These are phyloP conservation scores for Phytopythium kandeliae DNA, from an alignment of 352 stramenopile species.

Conservation along the genomic window DNA sequence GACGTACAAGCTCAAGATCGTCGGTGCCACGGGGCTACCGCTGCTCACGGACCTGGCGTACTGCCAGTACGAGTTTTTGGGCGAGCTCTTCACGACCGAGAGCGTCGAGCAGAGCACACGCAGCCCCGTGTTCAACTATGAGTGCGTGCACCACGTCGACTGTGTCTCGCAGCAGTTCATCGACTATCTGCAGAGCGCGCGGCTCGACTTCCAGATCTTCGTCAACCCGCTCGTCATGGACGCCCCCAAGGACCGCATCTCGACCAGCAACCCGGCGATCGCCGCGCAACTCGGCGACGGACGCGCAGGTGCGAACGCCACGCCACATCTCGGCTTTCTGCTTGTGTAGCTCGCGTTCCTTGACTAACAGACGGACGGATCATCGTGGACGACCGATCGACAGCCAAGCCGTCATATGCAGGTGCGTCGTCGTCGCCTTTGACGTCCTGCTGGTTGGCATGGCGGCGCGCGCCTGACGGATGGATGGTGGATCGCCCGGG, in stretches of 20 bases:
- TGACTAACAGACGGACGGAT: no score
- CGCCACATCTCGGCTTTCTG: conserved; percentile 3
- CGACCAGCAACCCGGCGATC: conserved; percentile 66
- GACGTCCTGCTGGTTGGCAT: no score
- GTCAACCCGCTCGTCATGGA: conserved; percentile 88
- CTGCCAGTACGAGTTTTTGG: conserved; percentile 92
- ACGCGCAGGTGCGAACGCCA: conserved; percentile 21
- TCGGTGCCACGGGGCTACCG: conserved; percentile 74
- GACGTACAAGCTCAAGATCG: conserved; percentile 88
- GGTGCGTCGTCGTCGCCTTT: background rate
- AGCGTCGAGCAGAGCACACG: conserved; percentile 86
- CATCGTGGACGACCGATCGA: no score
- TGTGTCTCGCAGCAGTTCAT: conserved; percentile 87
- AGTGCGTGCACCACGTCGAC: conserved; percentile 81
- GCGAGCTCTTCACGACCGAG: conserved; percentile 90
- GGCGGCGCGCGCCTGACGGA: no score
- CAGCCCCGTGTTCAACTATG: conserved; percentile 89
- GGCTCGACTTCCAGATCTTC: conserved; percentile 85
- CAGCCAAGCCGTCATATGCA: conserved; percentile 41
- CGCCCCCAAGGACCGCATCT: conserved; percentile 78
- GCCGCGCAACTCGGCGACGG: conserved; percentile 51
- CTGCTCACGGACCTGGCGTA: conserved; percentile 89
- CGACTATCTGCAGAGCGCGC: conserved; percentile 71
- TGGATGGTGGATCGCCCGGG: background rate
- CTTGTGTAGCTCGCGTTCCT: background rate